Evolutionary conservation across 1,139 yeast genomes (phyloP).

Genomic region (Debaryomyces udenii): DNA sequence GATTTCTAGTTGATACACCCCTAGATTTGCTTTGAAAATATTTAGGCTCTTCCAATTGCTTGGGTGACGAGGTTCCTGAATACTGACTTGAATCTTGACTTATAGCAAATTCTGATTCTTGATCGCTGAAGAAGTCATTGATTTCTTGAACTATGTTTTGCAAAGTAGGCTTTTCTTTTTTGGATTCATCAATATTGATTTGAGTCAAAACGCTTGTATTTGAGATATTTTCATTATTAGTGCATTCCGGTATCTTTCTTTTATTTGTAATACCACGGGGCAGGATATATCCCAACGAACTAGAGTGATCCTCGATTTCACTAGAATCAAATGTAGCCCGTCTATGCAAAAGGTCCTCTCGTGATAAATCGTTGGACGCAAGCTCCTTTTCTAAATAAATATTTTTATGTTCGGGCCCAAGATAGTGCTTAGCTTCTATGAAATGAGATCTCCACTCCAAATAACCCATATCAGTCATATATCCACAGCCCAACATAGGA

Average conservation of each 20-base stretch:
- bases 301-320: no score
- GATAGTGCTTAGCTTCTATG: conserved; percentile 23
- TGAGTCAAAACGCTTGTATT: background rate
- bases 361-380: background rate
- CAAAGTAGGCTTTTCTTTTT: background rate
- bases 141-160: conserved; percentile 12
- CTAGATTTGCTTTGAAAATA: no score
- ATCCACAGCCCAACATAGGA: conserved; percentile 48
- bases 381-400: background rate
- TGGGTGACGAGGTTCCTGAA: no score
- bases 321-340: background rate
- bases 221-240: no score
- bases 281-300: no score
- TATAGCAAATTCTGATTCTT: conserved; percentile 14
- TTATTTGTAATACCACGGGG: no score
- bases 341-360: background rate
- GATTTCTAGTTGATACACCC: conserved; percentile 1
- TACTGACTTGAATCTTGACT: conserved; percentile 22
- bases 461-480: conserved; percentile 42
- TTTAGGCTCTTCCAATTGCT: no score
- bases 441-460: conserved; percentile 38
- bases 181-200: background rate
- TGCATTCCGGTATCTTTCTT: no score
- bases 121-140: conserved; percentile 19
- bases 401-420: conserved; percentile 13